Conservation (phyloP, 169 alveolate genomes). For the Perkinsus marinus region DNA sequence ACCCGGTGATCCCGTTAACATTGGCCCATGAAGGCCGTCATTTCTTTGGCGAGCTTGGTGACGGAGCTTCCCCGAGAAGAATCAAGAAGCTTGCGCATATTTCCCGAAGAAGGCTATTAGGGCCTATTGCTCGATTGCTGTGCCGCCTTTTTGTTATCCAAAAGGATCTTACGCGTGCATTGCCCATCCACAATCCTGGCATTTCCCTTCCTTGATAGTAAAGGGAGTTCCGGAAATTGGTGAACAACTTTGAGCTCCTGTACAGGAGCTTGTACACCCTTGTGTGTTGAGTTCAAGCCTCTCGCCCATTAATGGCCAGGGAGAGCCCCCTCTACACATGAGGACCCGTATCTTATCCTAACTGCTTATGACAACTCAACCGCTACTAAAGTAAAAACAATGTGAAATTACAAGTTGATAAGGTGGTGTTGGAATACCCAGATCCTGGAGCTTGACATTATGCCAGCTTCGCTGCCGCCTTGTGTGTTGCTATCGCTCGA, state of each 20-base stretch:
- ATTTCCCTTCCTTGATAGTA: neutral
- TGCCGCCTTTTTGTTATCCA: neutral
- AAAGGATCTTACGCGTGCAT: neutral
- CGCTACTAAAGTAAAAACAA: neutral
- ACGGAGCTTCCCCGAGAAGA: neutral
- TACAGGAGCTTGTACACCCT: neutral
- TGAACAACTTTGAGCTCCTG: too few species aligned
- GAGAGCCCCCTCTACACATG: too few species aligned
- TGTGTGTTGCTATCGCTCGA: neutral
- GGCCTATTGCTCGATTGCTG: neutral
- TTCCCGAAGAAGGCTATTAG: neutral
- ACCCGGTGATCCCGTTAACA: neutral
- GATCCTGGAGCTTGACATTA: too few species aligned
- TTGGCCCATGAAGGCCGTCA: neutral
- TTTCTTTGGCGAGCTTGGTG: neutral
- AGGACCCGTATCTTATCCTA: too few species aligned
- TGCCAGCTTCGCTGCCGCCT: neutral
- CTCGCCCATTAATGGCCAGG: neutral
- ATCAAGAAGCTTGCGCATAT: neutral
- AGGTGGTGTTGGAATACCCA: too few species aligned
- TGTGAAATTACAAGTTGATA: too few species aligned
- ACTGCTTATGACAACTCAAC: neutral
- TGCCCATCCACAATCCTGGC: neutral
- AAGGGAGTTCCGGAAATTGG: too few species aligned
- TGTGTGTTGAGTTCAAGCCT: neutral